Conservation (phyloP, 495 filamentous ascomycete species). For the Schizothecium vesticola region DNA sequence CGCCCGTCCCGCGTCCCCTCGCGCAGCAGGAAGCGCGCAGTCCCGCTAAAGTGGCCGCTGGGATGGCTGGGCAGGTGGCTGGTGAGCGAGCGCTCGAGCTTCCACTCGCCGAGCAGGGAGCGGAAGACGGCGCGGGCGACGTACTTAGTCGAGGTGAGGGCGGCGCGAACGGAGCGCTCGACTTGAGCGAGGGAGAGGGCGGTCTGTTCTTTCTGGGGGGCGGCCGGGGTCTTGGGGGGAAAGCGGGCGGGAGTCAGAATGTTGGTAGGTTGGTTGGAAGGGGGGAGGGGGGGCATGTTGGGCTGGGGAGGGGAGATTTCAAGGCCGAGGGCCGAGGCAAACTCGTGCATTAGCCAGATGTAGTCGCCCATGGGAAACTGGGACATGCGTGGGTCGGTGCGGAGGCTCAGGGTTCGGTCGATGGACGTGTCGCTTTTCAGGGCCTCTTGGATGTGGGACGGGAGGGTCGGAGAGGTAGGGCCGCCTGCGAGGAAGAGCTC, state of each 20-base stretch:
- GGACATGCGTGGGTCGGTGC: conserved; percentile 40
- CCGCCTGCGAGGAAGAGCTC: conserved; percentile 36
- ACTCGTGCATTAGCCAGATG: conserved; percentile 67
- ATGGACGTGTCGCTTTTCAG: conserved; percentile 40
- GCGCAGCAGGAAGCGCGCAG: conserved; percentile 58
- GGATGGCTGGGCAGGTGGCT: conserved; percentile 47
- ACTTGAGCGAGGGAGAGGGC: conserved; percentile 28
- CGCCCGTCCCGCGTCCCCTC: conserved; percentile 44
- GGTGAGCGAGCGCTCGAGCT: conserved; percentile 44
- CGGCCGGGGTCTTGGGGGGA: conserved; percentile 14
- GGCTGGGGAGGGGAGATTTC: conserved; percentile 19
- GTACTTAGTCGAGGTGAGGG: conserved; percentile 38
- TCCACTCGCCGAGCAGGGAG: conserved; percentile 70
- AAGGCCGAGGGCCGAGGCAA: conserved; percentile 51
- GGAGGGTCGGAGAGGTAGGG: conserved; percentile 16
- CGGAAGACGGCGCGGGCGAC: conserved; percentile 63
- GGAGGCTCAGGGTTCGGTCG: conserved; percentile 37
- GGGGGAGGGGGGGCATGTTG: conserved; percentile 29
- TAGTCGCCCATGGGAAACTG: conserved; percentile 85
- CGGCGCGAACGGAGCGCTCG: conserved; percentile 28
- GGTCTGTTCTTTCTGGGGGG: conserved; percentile 20
- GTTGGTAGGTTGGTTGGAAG: conserved; percentile 36
- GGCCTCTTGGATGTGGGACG: conserved; percentile 22
- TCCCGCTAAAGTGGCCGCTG: conserved; percentile 56
- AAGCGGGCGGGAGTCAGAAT: conserved; percentile 44